phyloP scores from a whole-genome alignment of 345 rosid species.

The Sonneratia caseolaris region DNA sequence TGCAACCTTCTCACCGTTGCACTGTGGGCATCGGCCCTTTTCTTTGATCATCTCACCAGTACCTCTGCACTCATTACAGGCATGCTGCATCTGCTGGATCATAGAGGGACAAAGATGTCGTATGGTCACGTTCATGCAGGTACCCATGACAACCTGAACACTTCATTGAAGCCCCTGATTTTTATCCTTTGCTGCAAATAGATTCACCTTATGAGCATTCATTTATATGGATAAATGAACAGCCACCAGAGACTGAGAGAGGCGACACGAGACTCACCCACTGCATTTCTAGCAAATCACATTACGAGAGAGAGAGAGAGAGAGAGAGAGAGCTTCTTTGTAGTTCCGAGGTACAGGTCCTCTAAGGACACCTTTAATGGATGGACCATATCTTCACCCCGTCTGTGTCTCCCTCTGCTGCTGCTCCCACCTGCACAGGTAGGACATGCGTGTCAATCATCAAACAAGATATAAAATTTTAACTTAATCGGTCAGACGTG shows the following conservation, averaged over 20 bases:
- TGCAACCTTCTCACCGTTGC: slow-evolving; percentile 81
- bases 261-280: slow-evolving; percentile 39
- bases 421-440: slow-evolving; percentile 43
- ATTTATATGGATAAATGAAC: not conserved
- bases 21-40: slow-evolving; percentile 65
- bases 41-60: slow-evolving; percentile 75
- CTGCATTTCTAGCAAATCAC: slow-evolving; percentile 69
- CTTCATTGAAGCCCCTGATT: slow-evolving; percentile 69
- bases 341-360: slow-evolving; percentile 62
- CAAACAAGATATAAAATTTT: not conserved
- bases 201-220: not conserved
- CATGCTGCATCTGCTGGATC: slow-evolving; percentile 95
- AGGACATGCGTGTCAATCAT: not conserved
- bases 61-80: slow-evolving; percentile 85
- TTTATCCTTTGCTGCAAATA: slow-evolving; percentile 66
- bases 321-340: slow-evolving; percentile 78
- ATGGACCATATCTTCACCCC: slow-evolving; percentile 87
- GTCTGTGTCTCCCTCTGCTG: slow-evolving; percentile 72
- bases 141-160: slow-evolving; percentile 73
- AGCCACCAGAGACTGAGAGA: not conserved
- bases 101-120: slow-evolving; percentile 85
- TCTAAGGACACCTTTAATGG: slow-evolving; percentile 69
- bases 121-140: slow-evolving; percentile 84
- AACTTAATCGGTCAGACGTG: no score
- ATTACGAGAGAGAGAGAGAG: slow-evolving; percentile 67